Base-by-base conservation (phyloP, 2,329 filamentous ascomycete species). In the Venturia aucupariae region DNA sequence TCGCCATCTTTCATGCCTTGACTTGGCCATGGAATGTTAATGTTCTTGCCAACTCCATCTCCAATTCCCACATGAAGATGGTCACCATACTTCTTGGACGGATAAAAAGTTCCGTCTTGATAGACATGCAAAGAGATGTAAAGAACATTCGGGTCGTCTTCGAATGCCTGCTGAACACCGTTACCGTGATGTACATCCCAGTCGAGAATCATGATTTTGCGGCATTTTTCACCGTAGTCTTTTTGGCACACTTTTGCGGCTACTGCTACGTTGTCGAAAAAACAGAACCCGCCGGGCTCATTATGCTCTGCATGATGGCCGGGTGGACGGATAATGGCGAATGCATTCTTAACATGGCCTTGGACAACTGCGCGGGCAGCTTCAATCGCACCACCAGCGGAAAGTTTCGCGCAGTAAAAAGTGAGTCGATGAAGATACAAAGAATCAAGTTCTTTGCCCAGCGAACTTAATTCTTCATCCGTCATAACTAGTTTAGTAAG, bases 251-350 rank as follows among this genome's bases (percentile, higher is more conserved):
- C 89, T 66, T 86, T 88, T n/a, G 92, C 88, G 1, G 92, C 93
- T 65, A 99, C 89, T 24, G 90, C 92, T 3, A 97, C 94, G 71
- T 99, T 99, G 78, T 99, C 97, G 79, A 97, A 97, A 66, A 97
- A 84, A 74, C 94, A 99, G 72, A 99, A 99, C 0, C 94, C 94
- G 83, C 96, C 94, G 0, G 93, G 85, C 42, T 86, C 81, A 70
- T 94, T 84, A 65, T 86, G 87, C 73, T 99, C 94, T 0, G 94
- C 94, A 75, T 99, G 94, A 71, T 99, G 94, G 0, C 94, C 94
- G 0, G 94, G 94, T 1, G 94, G 94, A 17, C 94, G 86, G 70
- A 99, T 96, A 44, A 99, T 88, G 0, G 94, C 94, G 73, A 99
- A 94, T 0, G 90, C 92, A 71, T 99, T 99, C 75, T 95, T 96